Evolutionary conservation across 192 early-diverging fungal species (phyloP).

Genomic region (Coemansia sp.): DNA sequence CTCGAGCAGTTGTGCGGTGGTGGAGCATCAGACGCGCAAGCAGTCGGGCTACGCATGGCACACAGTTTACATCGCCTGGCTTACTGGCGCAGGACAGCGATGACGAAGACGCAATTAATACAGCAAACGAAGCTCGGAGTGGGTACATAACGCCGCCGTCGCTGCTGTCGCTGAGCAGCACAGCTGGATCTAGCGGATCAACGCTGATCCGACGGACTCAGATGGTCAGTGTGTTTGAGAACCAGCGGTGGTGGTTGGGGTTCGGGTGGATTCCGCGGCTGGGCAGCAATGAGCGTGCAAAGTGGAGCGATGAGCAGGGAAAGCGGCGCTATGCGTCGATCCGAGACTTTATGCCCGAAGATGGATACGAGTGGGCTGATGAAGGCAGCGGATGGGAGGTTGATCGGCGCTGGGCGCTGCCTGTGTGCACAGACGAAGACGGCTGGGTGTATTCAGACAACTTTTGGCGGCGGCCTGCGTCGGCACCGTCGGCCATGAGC

Average conservation of each 20-base stretch:
- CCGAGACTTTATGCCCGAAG: slow-evolving; percentile 57
- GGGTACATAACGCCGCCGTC: slow-evolving; percentile 48
- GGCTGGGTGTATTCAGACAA: slow-evolving; percentile 75
- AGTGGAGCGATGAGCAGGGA: slow-evolving; percentile 70
- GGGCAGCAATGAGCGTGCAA: slow-evolving; percentile 60
- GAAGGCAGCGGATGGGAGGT: slow-evolving; percentile 59
- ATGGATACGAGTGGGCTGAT: slow-evolving; percentile 59
- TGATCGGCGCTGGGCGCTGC: slow-evolving; percentile 55
- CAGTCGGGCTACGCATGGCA: not conserved
- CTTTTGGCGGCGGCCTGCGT: slow-evolving; percentile 59
- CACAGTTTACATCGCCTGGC: slow-evolving; percentile 15
- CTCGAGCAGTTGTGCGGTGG: not conserved
- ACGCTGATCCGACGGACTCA: slow-evolving; percentile 33
- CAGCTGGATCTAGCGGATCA: slow-evolving; percentile 25
- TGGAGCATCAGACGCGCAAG: not conserved
- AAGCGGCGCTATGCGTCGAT: slow-evolving; percentile 52
- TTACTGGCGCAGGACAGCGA: slow-evolving; percentile 14
- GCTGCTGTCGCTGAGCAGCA: slow-evolving; percentile 35
- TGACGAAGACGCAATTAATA: slow-evolving; percentile 3
- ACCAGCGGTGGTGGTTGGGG: slow-evolving; percentile 80
- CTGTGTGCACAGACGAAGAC: slow-evolving; percentile 53
- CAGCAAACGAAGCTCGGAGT: slow-evolving; percentile 2
- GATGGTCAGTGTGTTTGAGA: slow-evolving; percentile 62
- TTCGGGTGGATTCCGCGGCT: slow-evolving; percentile 72
- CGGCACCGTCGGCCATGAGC: slow-evolving; percentile 43